Conservation (phyloP, 164 flowering plant genomes). For the Macadamia integrifolia region DNA sequence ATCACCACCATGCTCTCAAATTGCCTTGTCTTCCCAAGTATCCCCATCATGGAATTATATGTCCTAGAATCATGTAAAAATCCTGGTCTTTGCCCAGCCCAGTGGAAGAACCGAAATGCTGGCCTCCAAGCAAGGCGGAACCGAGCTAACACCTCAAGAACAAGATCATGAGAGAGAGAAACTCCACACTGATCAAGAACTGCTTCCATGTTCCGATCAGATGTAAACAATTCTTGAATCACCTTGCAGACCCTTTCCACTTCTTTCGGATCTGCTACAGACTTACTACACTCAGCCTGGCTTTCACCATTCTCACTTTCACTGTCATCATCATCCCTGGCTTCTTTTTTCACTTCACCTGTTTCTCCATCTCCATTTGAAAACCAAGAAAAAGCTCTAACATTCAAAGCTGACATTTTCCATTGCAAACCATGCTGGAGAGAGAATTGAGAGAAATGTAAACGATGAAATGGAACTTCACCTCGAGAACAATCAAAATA, state of each 20-base stretch:
- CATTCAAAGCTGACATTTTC: slow-evolving; percentile 4
- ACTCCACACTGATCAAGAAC: slow-evolving; percentile 71
- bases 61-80: slow-evolving; percentile 70
- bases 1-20: slow-evolving; percentile 82
- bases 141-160: slow-evolving; percentile 54
- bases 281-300: slow-evolving; percentile 15
- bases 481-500: not conserved
- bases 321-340: slow-evolving; percentile 9
- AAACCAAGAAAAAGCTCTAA: slow-evolving; percentile 20
- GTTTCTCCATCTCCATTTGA: slow-evolving; percentile 14
- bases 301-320: slow-evolving; percentile 14
- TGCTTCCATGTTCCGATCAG: slow-evolving; percentile 84
- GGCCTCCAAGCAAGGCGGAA: slow-evolving; percentile 71
- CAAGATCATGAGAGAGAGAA: slow-evolving; percentile 54
- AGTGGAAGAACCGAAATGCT: slow-evolving; percentile 73
- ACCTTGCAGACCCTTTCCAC: slow-evolving; percentile 69
- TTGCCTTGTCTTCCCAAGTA: slow-evolving; percentile 73
- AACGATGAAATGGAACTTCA: slow-evolving; percentile 30
- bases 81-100: slow-evolving; percentile 56
- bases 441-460: slow-evolving; percentile 52
- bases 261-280: slow-evolving; percentile 44
- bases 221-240: slow-evolving; percentile 74
- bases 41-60: slow-evolving; percentile 63
- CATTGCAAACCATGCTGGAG: not conserved
- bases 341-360: slow-evolving; percentile 14